A percentile compares a stretch with the other conserved stretches of the same genome.
Evolutionary conservation across 805 yeast genomes (phyloP).

Genomic region (Candida suzukii): DNA sequence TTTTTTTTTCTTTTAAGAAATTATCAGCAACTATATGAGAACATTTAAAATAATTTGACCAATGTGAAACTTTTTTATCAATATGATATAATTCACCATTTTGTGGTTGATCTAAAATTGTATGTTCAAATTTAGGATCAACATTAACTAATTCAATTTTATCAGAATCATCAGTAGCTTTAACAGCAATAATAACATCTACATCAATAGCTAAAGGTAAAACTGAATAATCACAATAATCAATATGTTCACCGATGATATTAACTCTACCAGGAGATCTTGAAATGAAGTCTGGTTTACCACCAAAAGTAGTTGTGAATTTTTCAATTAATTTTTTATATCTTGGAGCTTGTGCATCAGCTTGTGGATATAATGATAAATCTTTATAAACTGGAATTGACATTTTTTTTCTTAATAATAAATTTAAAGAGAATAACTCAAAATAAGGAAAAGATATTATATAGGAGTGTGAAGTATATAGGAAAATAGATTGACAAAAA

Average conservation of each 20-base stretch:
- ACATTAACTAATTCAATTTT: conserved; percentile 25
- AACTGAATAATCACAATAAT: conserved; percentile 59
- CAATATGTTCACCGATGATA: conserved; percentile 70
- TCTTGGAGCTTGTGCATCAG: conserved; percentile 20
- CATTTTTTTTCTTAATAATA: conserved; percentile 4
- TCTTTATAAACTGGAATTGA: conserved; percentile 29
- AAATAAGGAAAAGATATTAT: no score
- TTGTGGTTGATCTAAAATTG: conserved; percentile 30
- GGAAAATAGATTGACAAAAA: no score
- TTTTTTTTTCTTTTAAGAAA: conserved; percentile 23
- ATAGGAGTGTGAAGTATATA: no score
- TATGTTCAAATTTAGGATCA: conserved; percentile 27
- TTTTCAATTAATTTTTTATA: conserved; percentile 17
- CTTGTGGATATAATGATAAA: conserved; percentile 29
- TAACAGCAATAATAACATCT: conserved; percentile 53
- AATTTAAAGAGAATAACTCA: no score
- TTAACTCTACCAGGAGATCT: conserved; percentile 76
- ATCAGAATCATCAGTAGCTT: conserved; percentile 5
- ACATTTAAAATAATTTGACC: conserved; percentile 68
- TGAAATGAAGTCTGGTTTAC: conserved; percentile 39
- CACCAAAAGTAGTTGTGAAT: conserved; percentile 24
- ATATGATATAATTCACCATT: conserved; percentile 36
- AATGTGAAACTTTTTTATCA: conserved; percentile 42
- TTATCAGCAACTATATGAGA: conserved; percentile 55
- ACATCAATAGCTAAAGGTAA: conserved; percentile 68